Percentiles rank a stretch among this genome's conserved stretches.
phyloP scores from a whole-genome alignment of 441 rosid species.

The Hura crepitans region DNA sequence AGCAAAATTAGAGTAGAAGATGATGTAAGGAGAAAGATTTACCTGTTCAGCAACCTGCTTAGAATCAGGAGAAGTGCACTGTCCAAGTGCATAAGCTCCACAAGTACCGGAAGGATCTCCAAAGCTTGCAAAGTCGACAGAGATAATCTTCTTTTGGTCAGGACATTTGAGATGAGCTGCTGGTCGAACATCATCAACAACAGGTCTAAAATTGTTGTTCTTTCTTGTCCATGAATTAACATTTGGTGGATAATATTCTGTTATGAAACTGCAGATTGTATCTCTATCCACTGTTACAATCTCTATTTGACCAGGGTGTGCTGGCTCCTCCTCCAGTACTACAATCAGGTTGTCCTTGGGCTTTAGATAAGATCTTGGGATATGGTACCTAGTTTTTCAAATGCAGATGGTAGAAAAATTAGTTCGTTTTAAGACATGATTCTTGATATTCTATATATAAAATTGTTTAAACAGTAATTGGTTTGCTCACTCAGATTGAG shows the following conservation, averaged over 20 bases:
- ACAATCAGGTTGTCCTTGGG: constrained; percentile 46
- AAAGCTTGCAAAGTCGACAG: constrained; percentile 55
- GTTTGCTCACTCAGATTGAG: constrained; percentile 62
- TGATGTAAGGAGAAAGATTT: neutral
- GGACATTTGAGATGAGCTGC: constrained; percentile 45
- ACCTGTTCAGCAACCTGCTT: constrained; percentile 50
- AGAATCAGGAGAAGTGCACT: constrained; percentile 39
- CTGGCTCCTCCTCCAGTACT: constrained; percentile 51
- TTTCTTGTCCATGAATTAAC: constrained; percentile 44
- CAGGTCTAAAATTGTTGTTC: constrained; percentile 20
- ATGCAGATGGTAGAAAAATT: too few relatives aligned
- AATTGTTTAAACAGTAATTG: neutral
- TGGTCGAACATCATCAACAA: constrained; percentile 29
- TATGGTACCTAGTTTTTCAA: constrained; percentile 47
- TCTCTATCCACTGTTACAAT: constrained; percentile 46
- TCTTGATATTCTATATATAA: neutral
- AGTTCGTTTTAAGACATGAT: neutral
- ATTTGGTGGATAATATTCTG: constrained; percentile 42
- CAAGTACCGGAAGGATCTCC: constrained; percentile 56
- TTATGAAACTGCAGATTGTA: constrained; percentile 46
- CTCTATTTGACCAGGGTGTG: constrained; percentile 37
- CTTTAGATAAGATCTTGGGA: constrained; percentile 58
- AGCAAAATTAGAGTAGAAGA: too few relatives aligned
- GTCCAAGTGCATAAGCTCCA: constrained; percentile 36
- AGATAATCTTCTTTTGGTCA: constrained; percentile 29